Base-by-base conservation (phyloP, 805 yeast species). In the Pichia exigua region DNA sequence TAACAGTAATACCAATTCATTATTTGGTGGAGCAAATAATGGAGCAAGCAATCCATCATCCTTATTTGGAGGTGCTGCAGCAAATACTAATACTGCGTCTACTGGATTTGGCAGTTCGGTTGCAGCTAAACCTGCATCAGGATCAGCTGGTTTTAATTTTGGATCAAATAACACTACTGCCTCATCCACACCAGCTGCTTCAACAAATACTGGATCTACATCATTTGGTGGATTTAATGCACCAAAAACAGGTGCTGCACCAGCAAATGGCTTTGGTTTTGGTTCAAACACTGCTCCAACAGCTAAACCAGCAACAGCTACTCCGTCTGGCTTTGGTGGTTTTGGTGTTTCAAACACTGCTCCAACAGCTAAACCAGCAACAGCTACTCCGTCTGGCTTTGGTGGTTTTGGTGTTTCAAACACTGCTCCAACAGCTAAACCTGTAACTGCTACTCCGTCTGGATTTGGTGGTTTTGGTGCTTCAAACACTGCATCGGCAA, bases 371-470 rank as follows among this genome's bases (percentile, higher is more conserved):
- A n/a, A n/a, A n/a, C n/a, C n/a, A n/a, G n/a, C n/a, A n/a, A n/a
- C n/a, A n/a, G n/a, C n/a, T n/a, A 49, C 50, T 20, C 22, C 57
- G 26, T 40, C 48, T 12, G 52, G 52, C 20, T 45, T 49, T 42
- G 43, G 12, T 40, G n/a, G n/a, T 44, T 52, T 17, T 54, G 45
- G 1, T 3, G 32, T 42, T 13, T 15, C 45, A n/a, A 21, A n/a
- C 20, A 27, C 42, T 18, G 10, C 45, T 21, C 2, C 44, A 20
- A 20, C 51, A 32, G n/a, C 26, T 18, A 17, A 39, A 15, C 21
- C 48, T 2, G 21, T 20, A 21, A 28, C 52, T 9, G n/a, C 30
- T 22, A 4, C 26, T 20, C 13, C 47, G 7, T 46, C 44, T 17
- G 30, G 39, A 18, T 27, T 13, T n/a, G 18, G 28, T 20, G 38